These are phyloP conservation scores for Fragaria nilgerrensis DNA, from an alignment of 306 rosid species.

Conservation along the genomic window DNA sequence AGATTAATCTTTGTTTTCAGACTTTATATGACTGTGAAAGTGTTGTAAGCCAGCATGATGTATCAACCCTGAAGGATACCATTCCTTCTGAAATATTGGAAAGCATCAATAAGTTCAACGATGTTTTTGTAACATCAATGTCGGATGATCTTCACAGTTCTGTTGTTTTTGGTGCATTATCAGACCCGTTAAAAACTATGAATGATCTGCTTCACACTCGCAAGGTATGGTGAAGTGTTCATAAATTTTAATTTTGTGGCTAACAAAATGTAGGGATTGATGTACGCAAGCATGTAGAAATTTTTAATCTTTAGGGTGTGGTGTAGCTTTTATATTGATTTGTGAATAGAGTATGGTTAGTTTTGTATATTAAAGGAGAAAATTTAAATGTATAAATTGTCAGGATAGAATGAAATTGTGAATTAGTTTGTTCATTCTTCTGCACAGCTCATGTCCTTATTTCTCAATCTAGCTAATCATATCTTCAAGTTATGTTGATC, in stretches of 20 bases:
- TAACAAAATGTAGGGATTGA: too few species aligned
- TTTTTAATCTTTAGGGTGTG: not conserved
- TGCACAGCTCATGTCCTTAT: not conserved
- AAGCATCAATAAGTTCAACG: constrained; percentile 48
- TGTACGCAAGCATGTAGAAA: not conserved
- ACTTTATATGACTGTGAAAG: constrained; percentile 76
- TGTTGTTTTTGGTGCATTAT: constrained; percentile 72
- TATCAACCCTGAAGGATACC: constrained; percentile 47
- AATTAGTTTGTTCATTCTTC: constrained; percentile 1
- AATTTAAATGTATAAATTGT: not conserved
- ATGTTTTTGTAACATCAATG: constrained; percentile 70
- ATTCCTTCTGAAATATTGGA: constrained; percentile 49
- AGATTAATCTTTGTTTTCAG: constrained; percentile 43
- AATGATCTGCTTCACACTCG: constrained; percentile 89
- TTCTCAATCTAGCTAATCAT: not conserved
- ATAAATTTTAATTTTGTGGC: not conserved
- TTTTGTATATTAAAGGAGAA: not conserved
- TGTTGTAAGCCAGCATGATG: constrained; percentile 59
- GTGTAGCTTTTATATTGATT: not conserved
- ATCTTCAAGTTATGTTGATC: not conserved
- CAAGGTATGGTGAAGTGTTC: constrained; percentile 45
- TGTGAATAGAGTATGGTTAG: not conserved
- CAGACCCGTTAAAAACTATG: constrained; percentile 80
- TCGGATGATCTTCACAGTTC: constrained; percentile 92
- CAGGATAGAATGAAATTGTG: not conserved